Percentiles rank a stretch among this genome's conserved stretches.
phyloP scores from a whole-genome alignment of 2,329 filamentous ascomycete species.

The Setomelanomma holmii region DNA sequence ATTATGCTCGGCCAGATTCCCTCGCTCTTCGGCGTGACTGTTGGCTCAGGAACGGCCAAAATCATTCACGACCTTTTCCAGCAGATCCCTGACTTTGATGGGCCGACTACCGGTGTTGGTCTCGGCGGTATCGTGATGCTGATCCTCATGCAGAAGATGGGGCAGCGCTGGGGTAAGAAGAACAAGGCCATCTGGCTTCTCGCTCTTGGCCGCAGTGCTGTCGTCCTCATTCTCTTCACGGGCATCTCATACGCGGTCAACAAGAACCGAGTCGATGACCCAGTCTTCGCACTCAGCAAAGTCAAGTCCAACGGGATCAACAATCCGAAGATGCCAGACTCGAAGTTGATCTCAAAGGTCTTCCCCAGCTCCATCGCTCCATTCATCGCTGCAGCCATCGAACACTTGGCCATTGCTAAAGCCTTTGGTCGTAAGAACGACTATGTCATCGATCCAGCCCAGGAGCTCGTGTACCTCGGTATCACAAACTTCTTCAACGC shows the following conservation, averaged over 20 bases:
- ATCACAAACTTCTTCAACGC: constrained; percentile 69
- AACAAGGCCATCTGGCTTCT: constrained; percentile 66
- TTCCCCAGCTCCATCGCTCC: constrained; percentile 64
- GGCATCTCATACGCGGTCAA: constrained; percentile 70
- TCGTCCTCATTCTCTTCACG: constrained; percentile 68
- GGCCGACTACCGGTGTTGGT: constrained; percentile 66
- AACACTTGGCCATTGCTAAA: constrained; percentile 70
- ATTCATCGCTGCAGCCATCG: constrained; percentile 67
- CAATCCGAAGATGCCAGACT: constrained; percentile 57
- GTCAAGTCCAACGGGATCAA: constrained; percentile 64
- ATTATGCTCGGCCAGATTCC: constrained; percentile 71
- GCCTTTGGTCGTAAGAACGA: constrained; percentile 68
- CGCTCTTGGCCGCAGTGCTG: constrained; percentile 66
- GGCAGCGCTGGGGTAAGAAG: constrained; percentile 65
- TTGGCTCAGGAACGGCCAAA: constrained; percentile 61
- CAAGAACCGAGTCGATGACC: constrained; percentile 53
- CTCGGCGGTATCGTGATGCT: constrained; percentile 65
- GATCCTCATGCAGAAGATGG: constrained; percentile 63
- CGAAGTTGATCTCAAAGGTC: constrained; percentile 60
- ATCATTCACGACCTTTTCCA: constrained; percentile 67
- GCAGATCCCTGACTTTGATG: constrained; percentile 64
- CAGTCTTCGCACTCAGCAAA: constrained; percentile 66
- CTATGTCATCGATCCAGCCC: constrained; percentile 69
- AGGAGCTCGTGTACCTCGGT: constrained; percentile 70
- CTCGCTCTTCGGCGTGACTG: constrained; percentile 63